Evolutionary conservation across 2,329 filamentous ascomycete genomes (phyloP), one percentile per base, ranked within the genome.

Genomic region (Apiospora malaysiana): DNA sequence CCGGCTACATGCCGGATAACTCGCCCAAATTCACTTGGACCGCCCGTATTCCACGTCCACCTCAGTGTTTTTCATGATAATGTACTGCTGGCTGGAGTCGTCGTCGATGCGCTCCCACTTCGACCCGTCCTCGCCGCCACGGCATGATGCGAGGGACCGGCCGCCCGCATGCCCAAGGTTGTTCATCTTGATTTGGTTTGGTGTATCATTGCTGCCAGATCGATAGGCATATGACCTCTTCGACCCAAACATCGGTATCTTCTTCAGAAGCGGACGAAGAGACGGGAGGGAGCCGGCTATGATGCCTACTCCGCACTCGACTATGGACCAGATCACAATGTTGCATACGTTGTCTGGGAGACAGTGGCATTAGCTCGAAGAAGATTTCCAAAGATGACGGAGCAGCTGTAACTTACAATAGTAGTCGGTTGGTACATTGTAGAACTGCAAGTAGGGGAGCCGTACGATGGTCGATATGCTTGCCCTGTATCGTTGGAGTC

Each of bases 241-340:
- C 6, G 56, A 40, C 9, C 56, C 32, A 12, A 63, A 63, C 7
- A 63, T 63, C 4, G 56, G 21, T 7, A 63, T 23, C 14, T n/a
- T 40, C 32, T 63, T 63, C 56, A 63, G 27, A 10, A 78, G 70
- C 5, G 75, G 76, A 7, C 75, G 75, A 21, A 78, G 72, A 9
- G 75, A 75, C 14, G 77, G 77, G 5, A 77, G 70, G 67, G 73
- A 77, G 43, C 76, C 72, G 71, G 77, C 74, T 68, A 77, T 74
- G 70, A 78, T 73, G 49, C 77, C 77, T 8, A 78, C 71, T 66
- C 76, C 76, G 72, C 73, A 77, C 37, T 78, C 77, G 56, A 77
- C 74, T 25, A 74, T 66, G 46, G 75, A 77, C 75, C 76, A 78
- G 43, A 77, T 70, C 69, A 77, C 77, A 7, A 77, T 73, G 59